These are phyloP conservation scores for Berberis thunbergii DNA, from an alignment of 164 flowering plant species.

Conservation along the genomic window DNA sequence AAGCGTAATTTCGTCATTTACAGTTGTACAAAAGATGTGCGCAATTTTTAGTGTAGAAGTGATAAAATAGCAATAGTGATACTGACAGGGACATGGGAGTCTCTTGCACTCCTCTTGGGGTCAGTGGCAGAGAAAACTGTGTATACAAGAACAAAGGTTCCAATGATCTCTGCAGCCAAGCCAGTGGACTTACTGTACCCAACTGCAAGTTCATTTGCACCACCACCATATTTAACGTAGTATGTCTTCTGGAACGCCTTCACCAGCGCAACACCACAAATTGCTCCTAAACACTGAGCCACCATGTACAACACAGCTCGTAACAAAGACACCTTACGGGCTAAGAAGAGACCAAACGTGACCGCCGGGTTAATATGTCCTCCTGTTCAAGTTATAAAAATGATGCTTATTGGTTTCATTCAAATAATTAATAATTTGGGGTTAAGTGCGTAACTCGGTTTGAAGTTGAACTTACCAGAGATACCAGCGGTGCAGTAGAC, in stretches of 20 bases:
- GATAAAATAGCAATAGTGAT: neutral
- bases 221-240: conserved; percentile 59
- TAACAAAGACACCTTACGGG: conserved; percentile 67
- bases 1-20: no score
- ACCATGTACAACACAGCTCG: conserved; percentile 73
- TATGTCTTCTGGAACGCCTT: conserved; percentile 64
- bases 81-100: conserved; percentile 91
- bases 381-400: conserved; percentile 31
- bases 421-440: neutral
- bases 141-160: conserved; percentile 94
- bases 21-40: no score
- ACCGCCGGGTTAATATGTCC: conserved; percentile 95
- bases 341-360: conserved; percentile 79
- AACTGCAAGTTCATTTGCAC: conserved; percentile 44
- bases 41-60: neutral
- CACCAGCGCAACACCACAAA: conserved; percentile 79
- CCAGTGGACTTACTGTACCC: conserved; percentile 76
- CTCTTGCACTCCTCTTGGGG: conserved; percentile 84
- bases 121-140: conserved; percentile 97
- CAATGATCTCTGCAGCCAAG: conserved; percentile 84
- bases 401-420: neutral
- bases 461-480: conserved; percentile 45
- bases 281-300: conserved; percentile 88
- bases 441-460: neutral
- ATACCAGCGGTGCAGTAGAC: conserved; percentile 98